A percentile compares a stretch with the other conserved stretches of the same genome.
phyloP scores from a whole-genome alignment of 31 red algal genomes.

The Porphyra umbilicalis region DNA sequence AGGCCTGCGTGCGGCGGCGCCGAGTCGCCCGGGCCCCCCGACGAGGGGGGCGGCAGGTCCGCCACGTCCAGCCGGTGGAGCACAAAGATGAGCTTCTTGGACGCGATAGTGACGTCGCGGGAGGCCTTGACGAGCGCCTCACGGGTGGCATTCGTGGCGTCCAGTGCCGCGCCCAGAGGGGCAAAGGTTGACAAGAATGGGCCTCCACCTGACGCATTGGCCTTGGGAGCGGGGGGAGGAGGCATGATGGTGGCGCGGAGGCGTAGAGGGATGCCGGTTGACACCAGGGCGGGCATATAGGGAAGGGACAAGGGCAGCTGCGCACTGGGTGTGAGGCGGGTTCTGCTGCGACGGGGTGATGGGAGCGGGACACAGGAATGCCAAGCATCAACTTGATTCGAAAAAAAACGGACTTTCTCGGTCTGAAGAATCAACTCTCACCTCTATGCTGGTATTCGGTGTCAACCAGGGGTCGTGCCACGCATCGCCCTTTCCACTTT shows the following conservation, averaged over 20 bases:
- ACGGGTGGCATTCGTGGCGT: conserved; percentile 7
- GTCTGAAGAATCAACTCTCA: too few species aligned
- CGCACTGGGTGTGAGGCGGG: too few species aligned
- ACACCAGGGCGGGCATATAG: too few species aligned
- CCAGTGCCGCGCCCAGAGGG: background rate
- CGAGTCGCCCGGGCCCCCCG: background rate
- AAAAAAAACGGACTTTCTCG: too few species aligned
- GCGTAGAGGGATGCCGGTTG: too few species aligned
- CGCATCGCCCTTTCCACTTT: too few species aligned
- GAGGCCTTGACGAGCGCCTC: conserved; percentile 26
- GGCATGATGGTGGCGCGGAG: background rate
- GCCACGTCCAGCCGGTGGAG: conserved; percentile 5
- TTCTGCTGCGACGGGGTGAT: too few species aligned
- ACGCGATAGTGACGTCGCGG: conserved; percentile 15
- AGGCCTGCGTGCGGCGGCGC: background rate
- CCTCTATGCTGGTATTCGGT: too few species aligned
- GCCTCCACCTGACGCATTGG: background rate
- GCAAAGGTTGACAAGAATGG: background rate
- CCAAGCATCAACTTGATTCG: too few species aligned
- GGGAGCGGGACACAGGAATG: too few species aligned
- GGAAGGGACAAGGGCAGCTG: too few species aligned
- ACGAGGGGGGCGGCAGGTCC: background rate
- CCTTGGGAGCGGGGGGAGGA: background rate
- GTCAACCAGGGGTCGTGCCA: too few species aligned
- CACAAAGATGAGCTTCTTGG: conserved; percentile 24